Percentiles rank a stretch among this genome's conserved stretches.
These are phyloP conservation scores for Coemansia nantahalensis DNA, from an alignment of 192 early-diverging fungal genomes.

Conservation along the genomic window DNA sequence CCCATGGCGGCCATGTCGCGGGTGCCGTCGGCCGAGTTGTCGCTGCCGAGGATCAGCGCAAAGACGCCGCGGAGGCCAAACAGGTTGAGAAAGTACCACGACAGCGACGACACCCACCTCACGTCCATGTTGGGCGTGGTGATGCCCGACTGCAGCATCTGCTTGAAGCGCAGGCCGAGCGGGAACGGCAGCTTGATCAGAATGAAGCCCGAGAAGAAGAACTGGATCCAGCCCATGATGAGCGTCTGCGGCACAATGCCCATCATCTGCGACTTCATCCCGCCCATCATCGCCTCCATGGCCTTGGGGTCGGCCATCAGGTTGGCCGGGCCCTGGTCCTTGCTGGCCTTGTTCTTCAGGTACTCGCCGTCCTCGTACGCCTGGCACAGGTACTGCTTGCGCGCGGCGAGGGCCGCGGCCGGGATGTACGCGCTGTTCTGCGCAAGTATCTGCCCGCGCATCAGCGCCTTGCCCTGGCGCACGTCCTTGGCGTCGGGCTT, in stretches of 20 bases:
- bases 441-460: slow-evolving; percentile 70
- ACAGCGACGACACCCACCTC: slow-evolving; percentile 94
- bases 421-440: slow-evolving; percentile 68
- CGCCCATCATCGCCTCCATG: slow-evolving; percentile 97
- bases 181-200: slow-evolving; percentile 97
- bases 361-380: slow-evolving; percentile 82
- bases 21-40: slow-evolving; percentile 81
- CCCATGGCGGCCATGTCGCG: slow-evolving; percentile 93
- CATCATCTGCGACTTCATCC: slow-evolving; percentile 96
- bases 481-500: slow-evolving; percentile 74
- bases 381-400: slow-evolving; percentile 68
- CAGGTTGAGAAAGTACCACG: slow-evolving; percentile 98
- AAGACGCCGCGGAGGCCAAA: slow-evolving; percentile 94
- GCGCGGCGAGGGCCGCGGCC: slow-evolving; percentile 64
- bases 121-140: slow-evolving; percentile 97
- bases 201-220: slow-evolving; percentile 98
- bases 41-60: slow-evolving; percentile 87
- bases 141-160: slow-evolving; percentile 95
- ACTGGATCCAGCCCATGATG: slow-evolving; percentile 99
- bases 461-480: slow-evolving; percentile 78
- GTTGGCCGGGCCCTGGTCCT: slow-evolving; percentile 62
- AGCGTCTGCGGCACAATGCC: slow-evolving; percentile 98
- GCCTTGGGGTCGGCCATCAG: slow-evolving; percentile 89
- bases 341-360: slow-evolving; percentile 76
- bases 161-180: slow-evolving; percentile 93